Percentiles rank a stretch among this genome's conserved stretches.
phyloP scores from a whole-genome alignment of 2,329 filamentous ascomycete genomes.

The Cordyceps cicadae region DNA sequence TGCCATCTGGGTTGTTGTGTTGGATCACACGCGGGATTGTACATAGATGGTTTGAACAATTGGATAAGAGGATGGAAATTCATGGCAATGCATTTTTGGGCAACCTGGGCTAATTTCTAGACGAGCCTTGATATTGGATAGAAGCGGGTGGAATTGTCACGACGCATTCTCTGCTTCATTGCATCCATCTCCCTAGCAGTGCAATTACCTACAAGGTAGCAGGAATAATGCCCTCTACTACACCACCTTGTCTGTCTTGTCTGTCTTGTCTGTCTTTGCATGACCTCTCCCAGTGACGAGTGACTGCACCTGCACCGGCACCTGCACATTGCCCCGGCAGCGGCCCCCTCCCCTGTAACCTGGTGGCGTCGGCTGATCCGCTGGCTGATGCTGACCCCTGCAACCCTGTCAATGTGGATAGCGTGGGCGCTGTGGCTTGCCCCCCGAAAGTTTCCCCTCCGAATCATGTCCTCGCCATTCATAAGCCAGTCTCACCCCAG shows the following conservation, averaged over 20 bases:
- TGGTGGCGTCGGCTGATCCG: slow-evolving; percentile 9
- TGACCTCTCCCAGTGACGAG: neutral
- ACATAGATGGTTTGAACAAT: neutral
- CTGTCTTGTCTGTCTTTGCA: too few relatives aligned
- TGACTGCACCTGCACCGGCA: neutral
- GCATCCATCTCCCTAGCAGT: too few relatives aligned
- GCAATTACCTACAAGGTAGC: too few relatives aligned
- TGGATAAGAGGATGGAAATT: neutral
- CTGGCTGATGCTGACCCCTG: neutral
- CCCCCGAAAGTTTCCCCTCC: neutral
- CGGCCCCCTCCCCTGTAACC: neutral
- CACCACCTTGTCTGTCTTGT: too few relatives aligned
- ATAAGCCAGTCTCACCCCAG: neutral
- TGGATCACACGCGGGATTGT: neutral
- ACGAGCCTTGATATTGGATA: too few relatives aligned
- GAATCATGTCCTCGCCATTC: slow-evolving; percentile 10
- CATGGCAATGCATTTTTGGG: neutral
- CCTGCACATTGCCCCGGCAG: neutral
- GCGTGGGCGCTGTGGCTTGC: neutral
- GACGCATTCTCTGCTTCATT: too few relatives aligned
- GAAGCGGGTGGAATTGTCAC: too few relatives aligned
- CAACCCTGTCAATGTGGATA: neutral
- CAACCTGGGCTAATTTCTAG: too few relatives aligned
- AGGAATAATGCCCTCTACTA: too few relatives aligned
- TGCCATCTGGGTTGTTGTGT: neutral